phyloP scores from a whole-genome alignment of 2,329 filamentous ascomycete genomes.

The Paecilomyces niveus region DNA sequence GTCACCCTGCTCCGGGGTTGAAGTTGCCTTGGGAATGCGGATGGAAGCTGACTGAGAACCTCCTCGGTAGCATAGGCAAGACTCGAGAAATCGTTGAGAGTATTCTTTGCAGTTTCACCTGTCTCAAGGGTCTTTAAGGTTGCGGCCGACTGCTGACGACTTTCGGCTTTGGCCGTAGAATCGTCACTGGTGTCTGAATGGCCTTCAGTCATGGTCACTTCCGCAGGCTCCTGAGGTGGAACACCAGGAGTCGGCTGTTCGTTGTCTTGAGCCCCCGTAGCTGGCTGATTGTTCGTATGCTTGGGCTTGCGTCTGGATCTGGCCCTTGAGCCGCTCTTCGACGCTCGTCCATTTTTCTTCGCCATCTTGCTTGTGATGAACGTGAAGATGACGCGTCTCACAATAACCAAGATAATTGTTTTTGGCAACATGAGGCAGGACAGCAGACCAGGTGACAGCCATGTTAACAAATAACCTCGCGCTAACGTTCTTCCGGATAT shows the following conservation, averaged over 20 bases:
- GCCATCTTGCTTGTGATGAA: not conserved
- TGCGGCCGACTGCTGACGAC: not conserved
- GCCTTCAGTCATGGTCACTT: not conserved
- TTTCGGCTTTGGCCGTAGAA: not conserved
- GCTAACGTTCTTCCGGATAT: not conserved
- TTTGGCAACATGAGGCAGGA: not conserved
- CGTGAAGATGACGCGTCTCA: constrained; percentile 47
- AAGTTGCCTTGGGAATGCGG: not conserved
- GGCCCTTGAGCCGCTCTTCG: not conserved
- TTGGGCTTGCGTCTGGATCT: not conserved
- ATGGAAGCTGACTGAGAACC: not conserved
- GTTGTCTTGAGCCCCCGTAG: constrained; percentile 32
- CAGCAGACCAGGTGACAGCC: not conserved
- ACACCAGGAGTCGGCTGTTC: not conserved
- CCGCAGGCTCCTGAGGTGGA: not conserved
- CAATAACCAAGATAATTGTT: not conserved
- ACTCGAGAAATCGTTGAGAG: not conserved
- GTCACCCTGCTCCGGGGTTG: not conserved
- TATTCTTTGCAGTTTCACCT: not conserved
- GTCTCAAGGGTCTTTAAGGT: not conserved
- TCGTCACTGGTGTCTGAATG: not conserved
- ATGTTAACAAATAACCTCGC: not conserved
- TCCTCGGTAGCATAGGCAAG: not conserved
- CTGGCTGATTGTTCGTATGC: not conserved
- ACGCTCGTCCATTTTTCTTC: not conserved